Evolutionary conservation across 495 filamentous ascomycete genomes (phyloP), one percentile per base, ranked within the genome.

Genomic region (Parathielavia hyrcaniae): DNA sequence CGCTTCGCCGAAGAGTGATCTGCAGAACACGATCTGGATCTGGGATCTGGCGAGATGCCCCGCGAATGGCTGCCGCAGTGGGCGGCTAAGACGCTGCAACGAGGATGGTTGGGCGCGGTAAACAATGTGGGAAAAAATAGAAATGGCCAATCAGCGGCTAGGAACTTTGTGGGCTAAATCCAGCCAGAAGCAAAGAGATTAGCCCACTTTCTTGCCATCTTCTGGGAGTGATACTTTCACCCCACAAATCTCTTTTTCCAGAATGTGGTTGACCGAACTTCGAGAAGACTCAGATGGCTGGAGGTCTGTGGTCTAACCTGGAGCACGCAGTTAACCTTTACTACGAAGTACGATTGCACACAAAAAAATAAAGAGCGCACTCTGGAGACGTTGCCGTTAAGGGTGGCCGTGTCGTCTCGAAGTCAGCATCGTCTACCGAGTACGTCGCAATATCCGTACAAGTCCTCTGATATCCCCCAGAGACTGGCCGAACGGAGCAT

Each of bases 51-150:
- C 40, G 20, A 46, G 45, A 54, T 2, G n/a, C n/a, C n/a, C 12
- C 5, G 5, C 4, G n/a, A 14, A 36, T 35, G 40, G 17, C 40
- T 16, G 11, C 44, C 17, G 38, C 5, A 34, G 40, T 35, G 20
- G 59, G 59, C 59, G 59, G 59, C n/a, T 61, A 61, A 49, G 34
- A 23, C 26, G 40, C 3, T 55, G 53, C 32, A 19, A 41, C 19
- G 4, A 4, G 36, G 14, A n/a, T 19, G 49, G 59, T 49, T 36
- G 26, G 34, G 32, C 55, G 55, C 60, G 55, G 50, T 17, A 55
- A 51, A 17, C 19, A 52, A 46, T 53, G 49, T 41, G 60, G 60
- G 60, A 50, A 62, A 62, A 62, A 62, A 62, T 62, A 62, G 60
- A 22, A 30, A 12, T 6, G 13, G n/a, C 50, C 55, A 57, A 58